These are phyloP conservation scores for Aquilaria yunnanensis DNA, from an alignment of 345 rosid genomes.

Conservation along the genomic window DNA sequence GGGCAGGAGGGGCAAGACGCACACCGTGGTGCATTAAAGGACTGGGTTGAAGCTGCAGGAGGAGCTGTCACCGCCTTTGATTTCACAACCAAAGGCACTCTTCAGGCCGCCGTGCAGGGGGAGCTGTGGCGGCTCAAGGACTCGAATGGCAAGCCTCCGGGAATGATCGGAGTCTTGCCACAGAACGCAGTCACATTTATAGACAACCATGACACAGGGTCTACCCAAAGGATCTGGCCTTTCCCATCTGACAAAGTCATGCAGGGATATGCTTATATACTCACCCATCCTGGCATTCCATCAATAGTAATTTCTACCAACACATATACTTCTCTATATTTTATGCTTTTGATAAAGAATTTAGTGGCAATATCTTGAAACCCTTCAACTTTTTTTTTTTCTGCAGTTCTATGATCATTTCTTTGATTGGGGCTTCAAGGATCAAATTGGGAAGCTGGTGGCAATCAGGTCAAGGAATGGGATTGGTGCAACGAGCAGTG, in stretches of 20 bases:
- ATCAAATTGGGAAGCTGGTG: slow-evolving; percentile 34
- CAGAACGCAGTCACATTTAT: slow-evolving; percentile 65
- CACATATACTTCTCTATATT: background rate
- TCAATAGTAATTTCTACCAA: slow-evolving; percentile 35
- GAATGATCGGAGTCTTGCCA: slow-evolving; percentile 60
- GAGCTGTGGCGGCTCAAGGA: slow-evolving; percentile 71
- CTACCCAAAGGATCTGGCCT: slow-evolving; percentile 45
- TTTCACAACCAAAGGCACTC: slow-evolving; percentile 74
- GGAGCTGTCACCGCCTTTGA: slow-evolving; percentile 59
- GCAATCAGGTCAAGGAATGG: slow-evolving; percentile 33
- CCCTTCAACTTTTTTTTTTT: background rate
- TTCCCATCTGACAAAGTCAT: slow-evolving; percentile 75
- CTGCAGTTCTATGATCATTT: slow-evolving; percentile 72
- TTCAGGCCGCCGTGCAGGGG: slow-evolving; percentile 64
- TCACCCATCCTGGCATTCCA: slow-evolving; percentile 75
- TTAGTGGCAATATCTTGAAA: too few species aligned
- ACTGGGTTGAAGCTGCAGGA: slow-evolving; percentile 55
- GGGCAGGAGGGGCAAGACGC: slow-evolving; percentile 56
- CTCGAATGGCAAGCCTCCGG: slow-evolving; percentile 60
- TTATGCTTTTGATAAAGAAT: background rate
- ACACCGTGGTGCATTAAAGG: slow-evolving; percentile 43
- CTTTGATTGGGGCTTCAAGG: slow-evolving; percentile 56
- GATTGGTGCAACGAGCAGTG: slow-evolving; percentile 39
- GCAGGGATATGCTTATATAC: slow-evolving; percentile 78
- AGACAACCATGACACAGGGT: slow-evolving; percentile 72